Conservation (phyloP, 2,329 filamentous ascomycete genomes). For the Pseudocercospora macadamiae region DNA sequence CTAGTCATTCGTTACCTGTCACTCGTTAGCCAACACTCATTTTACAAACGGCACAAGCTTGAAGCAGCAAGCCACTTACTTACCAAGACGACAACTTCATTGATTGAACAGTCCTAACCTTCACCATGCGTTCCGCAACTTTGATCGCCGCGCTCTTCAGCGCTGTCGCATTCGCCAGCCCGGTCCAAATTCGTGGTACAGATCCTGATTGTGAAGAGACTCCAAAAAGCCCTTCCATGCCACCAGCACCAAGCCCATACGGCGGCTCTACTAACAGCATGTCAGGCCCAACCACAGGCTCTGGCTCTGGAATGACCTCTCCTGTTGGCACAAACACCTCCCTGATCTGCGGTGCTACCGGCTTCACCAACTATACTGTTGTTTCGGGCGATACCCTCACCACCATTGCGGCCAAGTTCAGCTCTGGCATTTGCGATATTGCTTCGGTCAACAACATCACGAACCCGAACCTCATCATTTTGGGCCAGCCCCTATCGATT, state of each 20-base stretch:
- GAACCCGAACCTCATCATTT: slow-evolving; percentile 40
- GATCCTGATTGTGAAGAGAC: neutral
- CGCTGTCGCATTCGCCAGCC: slow-evolving; percentile 13
- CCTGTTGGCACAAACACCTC: neutral
- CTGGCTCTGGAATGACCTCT: neutral
- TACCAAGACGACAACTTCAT: neutral
- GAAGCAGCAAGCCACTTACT: neutral
- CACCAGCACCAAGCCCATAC: neutral
- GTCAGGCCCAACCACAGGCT: neutral
- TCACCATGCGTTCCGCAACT: neutral
- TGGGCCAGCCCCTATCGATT: slow-evolving; percentile 33
- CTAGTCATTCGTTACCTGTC: slow-evolving; percentile 16
- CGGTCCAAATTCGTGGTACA: neutral
- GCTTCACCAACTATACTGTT: slow-evolving; percentile 25
- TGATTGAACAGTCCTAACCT: neutral
- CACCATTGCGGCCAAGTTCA: slow-evolving; percentile 24
- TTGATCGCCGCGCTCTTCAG: slow-evolving; percentile 14
- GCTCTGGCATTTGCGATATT: slow-evolving; percentile 34
- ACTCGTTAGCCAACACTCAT: slow-evolving; percentile 8
- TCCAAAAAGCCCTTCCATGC: neutral
- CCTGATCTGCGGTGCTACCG: slow-evolving; percentile 25
- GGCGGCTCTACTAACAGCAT: neutral
- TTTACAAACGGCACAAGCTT: neutral
- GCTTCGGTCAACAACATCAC: slow-evolving; percentile 34
- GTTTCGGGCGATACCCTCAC: slow-evolving; percentile 26